A percentile compares a stretch with the other conserved stretches of the same genome.
Evolutionary conservation across 2,329 filamentous ascomycete species (phyloP).

Genomic region (Exophiala alcalophila): DNA sequence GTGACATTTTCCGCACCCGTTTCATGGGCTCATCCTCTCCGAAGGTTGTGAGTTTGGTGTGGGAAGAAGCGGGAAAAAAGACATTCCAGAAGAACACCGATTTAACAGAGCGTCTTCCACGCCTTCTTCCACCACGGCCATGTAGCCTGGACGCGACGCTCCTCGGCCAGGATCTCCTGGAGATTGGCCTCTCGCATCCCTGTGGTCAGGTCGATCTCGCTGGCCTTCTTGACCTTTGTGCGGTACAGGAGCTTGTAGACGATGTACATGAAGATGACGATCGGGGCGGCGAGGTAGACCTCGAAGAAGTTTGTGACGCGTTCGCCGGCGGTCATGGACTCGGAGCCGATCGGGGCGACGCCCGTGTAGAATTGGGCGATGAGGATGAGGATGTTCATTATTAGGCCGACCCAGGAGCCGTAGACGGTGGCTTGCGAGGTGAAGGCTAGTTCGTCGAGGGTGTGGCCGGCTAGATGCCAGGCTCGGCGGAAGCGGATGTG

Average conservation of each 20-base stretch:
- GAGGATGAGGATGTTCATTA: conserved; percentile 54
- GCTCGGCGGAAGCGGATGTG: conserved; percentile 66
- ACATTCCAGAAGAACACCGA: too few species aligned
- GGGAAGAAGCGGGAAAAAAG: too few species aligned
- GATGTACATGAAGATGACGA: conserved; percentile 55
- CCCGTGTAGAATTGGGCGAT: conserved; percentile 49
- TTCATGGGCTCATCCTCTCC: too few species aligned
- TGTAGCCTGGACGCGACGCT: conserved; percentile 65
- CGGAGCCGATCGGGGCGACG: conserved; percentile 31
- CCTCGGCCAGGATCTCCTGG: conserved; percentile 72
- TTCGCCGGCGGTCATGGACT: conserved; percentile 28
- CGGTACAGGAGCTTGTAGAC: conserved; percentile 71
- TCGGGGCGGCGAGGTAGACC: conserved; percentile 33
- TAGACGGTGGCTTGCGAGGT: conserved; percentile 57
- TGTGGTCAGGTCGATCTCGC: conserved; percentile 82
- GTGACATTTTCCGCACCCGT: too few species aligned
- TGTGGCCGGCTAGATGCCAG: conserved; percentile 58
- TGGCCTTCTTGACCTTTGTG: conserved; percentile 64
- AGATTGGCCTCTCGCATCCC: conserved; percentile 82
- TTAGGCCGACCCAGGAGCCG: conserved; percentile 62
- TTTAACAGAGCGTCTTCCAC: conserved; percentile 69
- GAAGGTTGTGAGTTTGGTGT: too few species aligned
- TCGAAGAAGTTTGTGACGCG: conserved; percentile 32
- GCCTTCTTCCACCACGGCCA: conserved; percentile 76
- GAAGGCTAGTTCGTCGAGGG: conserved; percentile 63